Conservation (phyloP, 345 rosid genomes). For the Syzygium oleosum region DNA sequence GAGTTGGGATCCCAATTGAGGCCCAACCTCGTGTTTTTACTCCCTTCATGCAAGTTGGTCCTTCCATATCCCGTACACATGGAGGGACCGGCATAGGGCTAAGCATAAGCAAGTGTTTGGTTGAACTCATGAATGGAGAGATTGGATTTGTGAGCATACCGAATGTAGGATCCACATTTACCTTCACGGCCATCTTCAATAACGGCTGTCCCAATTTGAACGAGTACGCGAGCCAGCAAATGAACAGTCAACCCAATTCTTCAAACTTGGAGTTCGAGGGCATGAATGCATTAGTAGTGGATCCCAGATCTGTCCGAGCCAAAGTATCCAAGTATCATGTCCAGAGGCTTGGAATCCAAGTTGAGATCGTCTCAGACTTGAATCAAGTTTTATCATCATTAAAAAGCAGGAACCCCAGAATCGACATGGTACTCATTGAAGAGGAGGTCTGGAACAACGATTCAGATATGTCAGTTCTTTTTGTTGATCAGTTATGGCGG, state of each 20-base stretch:
- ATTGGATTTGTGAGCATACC: constrained; percentile 81
- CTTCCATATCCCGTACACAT: constrained; percentile 75
- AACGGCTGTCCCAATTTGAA: constrained; percentile 29
- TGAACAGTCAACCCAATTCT: constrained; percentile 24
- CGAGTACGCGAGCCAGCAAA: constrained; percentile 36
- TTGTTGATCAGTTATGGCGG: constrained; percentile 23
- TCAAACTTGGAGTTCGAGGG: constrained; percentile 43
- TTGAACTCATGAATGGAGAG: constrained; percentile 86
- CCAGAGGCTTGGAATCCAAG: constrained; percentile 66
- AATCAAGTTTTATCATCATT: constrained; percentile 32
- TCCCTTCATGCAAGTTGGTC: constrained; percentile 91
- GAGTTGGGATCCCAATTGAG: constrained; percentile 84
- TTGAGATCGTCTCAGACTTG: constrained; percentile 48
- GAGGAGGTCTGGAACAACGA: constrained; percentile 81
- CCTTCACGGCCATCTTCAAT: constrained; percentile 74
- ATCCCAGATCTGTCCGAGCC: constrained; percentile 64
- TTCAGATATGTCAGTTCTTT: constrained; percentile 22
- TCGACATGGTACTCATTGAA: constrained; percentile 66
- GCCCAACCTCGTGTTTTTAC: constrained; percentile 87
- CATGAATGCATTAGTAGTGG: constrained; percentile 74
- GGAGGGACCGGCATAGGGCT: constrained; percentile 98
- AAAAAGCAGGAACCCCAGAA: constrained; percentile 14
- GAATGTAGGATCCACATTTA: constrained; percentile 80
- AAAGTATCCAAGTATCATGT: constrained; percentile 74
- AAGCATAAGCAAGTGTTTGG: constrained; percentile 94